Percentiles rank a stretch among this genome's conserved stretches.
Evolutionary conservation across 2,329 filamentous ascomycete genomes (phyloP).

Genomic region (Monilinia fructicola): DNA sequence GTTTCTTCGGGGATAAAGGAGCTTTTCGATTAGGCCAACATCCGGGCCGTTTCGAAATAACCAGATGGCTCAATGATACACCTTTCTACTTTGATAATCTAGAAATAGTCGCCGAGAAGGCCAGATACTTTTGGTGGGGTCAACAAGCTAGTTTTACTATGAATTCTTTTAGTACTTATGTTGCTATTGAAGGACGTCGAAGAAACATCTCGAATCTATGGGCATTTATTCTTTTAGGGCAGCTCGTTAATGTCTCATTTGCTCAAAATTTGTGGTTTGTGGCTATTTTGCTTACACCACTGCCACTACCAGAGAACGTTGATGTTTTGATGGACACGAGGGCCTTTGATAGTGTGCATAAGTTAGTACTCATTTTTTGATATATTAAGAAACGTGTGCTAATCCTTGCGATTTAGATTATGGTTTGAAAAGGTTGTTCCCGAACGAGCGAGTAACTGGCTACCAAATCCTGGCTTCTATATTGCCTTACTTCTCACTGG

Average conservation of each 20-base stretch:
- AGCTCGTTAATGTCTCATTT: constrained; percentile 59
- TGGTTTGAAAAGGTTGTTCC: constrained; percentile 43
- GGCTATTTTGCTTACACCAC: constrained; percentile 55
- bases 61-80: constrained; percentile 38
- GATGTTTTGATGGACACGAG: constrained; percentile 28
- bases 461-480: constrained; percentile 44
- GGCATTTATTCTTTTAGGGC: constrained; percentile 58
- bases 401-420: constrained; percentile 33
- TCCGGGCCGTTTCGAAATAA: constrained; percentile 37
- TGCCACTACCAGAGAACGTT: constrained; percentile 45
- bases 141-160: constrained; percentile 58
- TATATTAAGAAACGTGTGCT: constrained; percentile 10
- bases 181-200: constrained; percentile 59
- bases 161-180: constrained; percentile 55
- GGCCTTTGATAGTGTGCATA: constrained; percentile 9
- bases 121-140: constrained; percentile 61
- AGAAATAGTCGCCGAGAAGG: constrained; percentile 54
- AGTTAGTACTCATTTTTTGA: constrained; percentile 1
- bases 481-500: constrained; percentile 42
- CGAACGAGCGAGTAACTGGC: constrained; percentile 48
- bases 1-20: constrained; percentile 39
- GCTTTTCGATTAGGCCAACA: constrained; percentile 37
- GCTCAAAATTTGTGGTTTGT: constrained; percentile 64
- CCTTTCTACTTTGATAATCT: constrained; percentile 42
- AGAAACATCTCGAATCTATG: constrained; percentile 55